A percentile compares a stretch with the other conserved stretches of the same genome.
phyloP scores from a whole-genome alignment of 2,329 filamentous ascomycete genomes.

The Xylaria sp. region DNA sequence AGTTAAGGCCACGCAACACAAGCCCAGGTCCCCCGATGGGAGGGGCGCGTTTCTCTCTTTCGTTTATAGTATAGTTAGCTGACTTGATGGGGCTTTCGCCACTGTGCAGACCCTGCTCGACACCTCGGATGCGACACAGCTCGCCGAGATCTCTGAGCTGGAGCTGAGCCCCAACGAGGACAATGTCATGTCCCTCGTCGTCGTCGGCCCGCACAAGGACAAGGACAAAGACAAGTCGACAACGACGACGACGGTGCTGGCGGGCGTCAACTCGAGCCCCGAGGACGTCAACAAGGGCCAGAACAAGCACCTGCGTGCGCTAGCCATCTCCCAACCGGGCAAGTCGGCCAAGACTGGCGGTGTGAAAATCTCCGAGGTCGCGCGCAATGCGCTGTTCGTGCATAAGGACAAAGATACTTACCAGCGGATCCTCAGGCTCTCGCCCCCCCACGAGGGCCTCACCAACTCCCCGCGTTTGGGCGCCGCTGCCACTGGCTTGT shows the following conservation, averaged over 20 bases:
- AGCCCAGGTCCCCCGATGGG: neutral
- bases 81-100: constrained; percentile 34
- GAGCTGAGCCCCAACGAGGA: constrained; percentile 87
- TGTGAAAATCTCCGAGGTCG: constrained; percentile 62
- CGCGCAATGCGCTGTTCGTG: constrained; percentile 64
- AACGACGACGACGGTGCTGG: constrained; percentile 67
- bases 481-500: constrained; percentile 81
- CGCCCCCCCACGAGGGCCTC: constrained; percentile 60
- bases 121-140: constrained; percentile 70
- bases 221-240: constrained; percentile 63
- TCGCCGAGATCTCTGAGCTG: constrained; percentile 75
- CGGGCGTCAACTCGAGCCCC: constrained; percentile 85
- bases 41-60: too few species aligned
- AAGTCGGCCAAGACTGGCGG: constrained; percentile 51
- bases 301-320: constrained; percentile 86
- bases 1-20: neutral
- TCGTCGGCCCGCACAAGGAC: constrained; percentile 70
- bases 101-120: constrained; percentile 73
- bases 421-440: constrained; percentile 68
- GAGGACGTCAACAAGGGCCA: constrained; percentile 77
- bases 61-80: constrained; percentile 18
- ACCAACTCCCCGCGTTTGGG: constrained; percentile 69
- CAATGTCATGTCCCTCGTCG: constrained; percentile 84
- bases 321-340: constrained; percentile 64
- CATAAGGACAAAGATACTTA: constrained; percentile 65